Percentiles rank a stretch among this genome's conserved stretches.
phyloP scores from a whole-genome alignment of 148 eudicot species.

The Camellia lanceoleosa region DNA sequence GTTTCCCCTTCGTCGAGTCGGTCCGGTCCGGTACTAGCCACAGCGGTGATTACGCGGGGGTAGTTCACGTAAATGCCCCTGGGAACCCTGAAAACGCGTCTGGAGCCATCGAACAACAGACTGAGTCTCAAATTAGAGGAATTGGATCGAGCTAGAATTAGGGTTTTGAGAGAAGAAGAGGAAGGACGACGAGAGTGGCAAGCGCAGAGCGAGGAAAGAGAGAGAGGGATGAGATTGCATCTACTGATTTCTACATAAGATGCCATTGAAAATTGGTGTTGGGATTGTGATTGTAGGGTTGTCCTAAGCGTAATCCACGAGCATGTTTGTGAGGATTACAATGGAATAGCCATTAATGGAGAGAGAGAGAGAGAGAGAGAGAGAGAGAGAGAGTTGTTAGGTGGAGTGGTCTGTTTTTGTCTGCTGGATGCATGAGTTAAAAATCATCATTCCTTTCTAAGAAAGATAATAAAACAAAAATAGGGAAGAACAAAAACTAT shows the following conservation, averaged over 20 bases:
- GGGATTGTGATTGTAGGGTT: neutral
- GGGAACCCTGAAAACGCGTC: slow-evolving; percentile 20
- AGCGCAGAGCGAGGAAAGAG: slow-evolving; percentile 27
- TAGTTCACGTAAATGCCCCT: slow-evolving; percentile 19
- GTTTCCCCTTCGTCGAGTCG: slow-evolving; percentile 31
- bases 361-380: too few species aligned
- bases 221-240: slow-evolving; percentile 30
- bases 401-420: too few species aligned
- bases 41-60: slow-evolving; percentile 27
- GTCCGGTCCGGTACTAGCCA: slow-evolving; percentile 48
- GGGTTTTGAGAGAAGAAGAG: slow-evolving; percentile 14
- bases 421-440: too few species aligned
- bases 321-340: neutral
- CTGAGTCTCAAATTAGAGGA: slow-evolving; percentile 17
- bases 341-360: too few species aligned
- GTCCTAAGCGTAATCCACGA: neutral
- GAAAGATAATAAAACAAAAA: too few species aligned
- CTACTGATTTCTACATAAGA: slow-evolving; percentile 27
- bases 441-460: too few species aligned
- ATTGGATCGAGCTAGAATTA: slow-evolving; percentile 17
- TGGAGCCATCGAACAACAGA: slow-evolving; percentile 11
- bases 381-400: too few species aligned
- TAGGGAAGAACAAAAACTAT: too few species aligned
- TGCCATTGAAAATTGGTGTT: slow-evolving; percentile 21
- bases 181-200: slow-evolving; percentile 23